phyloP scores from a whole-genome alignment of 139 green algal genomes.

The Picochlorum sp. region DNA sequence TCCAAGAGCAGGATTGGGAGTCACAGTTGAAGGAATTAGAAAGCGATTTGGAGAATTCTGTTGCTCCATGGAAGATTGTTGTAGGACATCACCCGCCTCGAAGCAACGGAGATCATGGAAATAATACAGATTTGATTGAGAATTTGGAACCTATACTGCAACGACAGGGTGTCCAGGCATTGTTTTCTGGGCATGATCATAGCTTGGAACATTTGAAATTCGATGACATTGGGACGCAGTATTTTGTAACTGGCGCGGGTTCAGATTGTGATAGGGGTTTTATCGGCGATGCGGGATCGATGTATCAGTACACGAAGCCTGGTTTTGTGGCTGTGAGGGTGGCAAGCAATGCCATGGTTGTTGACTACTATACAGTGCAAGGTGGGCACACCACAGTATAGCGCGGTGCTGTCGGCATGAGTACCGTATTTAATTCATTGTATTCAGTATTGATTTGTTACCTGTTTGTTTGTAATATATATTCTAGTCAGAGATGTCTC shows the following conservation, averaged over 20 bases:
- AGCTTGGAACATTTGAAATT: conserved; percentile 50
- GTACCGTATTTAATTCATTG: not conserved
- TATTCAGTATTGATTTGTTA: not conserved
- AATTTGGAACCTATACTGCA: conserved; percentile 32
- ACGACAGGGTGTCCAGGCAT: conserved; percentile 12
- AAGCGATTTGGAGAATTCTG: conserved; percentile 10
- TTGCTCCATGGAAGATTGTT: conserved; percentile 47
- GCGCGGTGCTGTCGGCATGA: not conserved
- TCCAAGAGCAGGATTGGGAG: conserved; percentile 32
- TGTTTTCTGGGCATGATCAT: conserved; percentile 62
- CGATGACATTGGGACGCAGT: not conserved
- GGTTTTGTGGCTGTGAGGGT: conserved; percentile 14
- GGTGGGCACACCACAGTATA: conserved; percentile 1
- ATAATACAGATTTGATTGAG: conserved; percentile 4
- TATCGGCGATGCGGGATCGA: not conserved
- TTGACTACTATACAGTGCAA: conserved; percentile 20
- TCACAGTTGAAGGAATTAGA: conserved; percentile 26
- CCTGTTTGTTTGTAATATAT: conserved; percentile 1
- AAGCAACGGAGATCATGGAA: conserved; percentile 1
- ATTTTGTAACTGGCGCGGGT: not conserved
- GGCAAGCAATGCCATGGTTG: not conserved
- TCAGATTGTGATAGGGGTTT: conserved; percentile 12
- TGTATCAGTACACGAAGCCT: conserved; percentile 2
- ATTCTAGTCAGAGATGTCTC: not conserved
- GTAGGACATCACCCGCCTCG: conserved; percentile 55